Base-by-base conservation (phyloP, 371 early-diverging fungal genomes). In the Mortierella sp. region DNA sequence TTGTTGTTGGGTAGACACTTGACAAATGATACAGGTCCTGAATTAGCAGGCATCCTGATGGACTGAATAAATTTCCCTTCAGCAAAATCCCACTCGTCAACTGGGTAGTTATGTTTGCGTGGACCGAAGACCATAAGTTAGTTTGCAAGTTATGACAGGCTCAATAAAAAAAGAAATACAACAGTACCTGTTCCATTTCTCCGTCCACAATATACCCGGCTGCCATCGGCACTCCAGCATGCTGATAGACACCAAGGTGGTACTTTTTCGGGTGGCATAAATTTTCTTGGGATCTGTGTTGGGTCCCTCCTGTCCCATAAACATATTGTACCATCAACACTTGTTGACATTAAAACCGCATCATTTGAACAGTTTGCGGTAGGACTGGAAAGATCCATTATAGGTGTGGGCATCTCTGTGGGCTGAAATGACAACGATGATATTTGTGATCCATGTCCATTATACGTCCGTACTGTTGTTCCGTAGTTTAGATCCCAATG, bases 401-500 rank as follows among this genome's bases (percentile, higher is more conserved):
- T 37, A 24, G 40, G 37, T 0, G 70, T 54, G 0, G 72, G 59
- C 9, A 85, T 68, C 43, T 77, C 84, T 35, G 83, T 68, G 0
- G 98, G 97, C 47, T 91, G 94, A 67, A 93, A 94, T 30, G 88
- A 83, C 4, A 92, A 77, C 0, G 94, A 91, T 22, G 95, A 92
- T 51, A 98, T 88, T 67, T 96, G 97, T 0, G 97, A 93, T 28
- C 84, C 87, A 72, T 95, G 93, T 30, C 93, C 93, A 5, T 84
- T 73, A 80, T 92, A 96, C 2, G 86, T 86, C 10, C 93, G 88
- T n/a, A 93, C 87, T 0, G 93, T 64, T 3, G 83, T 70, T 6
- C 99, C 99, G 6, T 88, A 90, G 57, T 98, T 90, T 18, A 98
- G 88, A 83, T 97, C 96, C 98, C 98, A 98, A 83, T 94, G 91